Base-by-base conservation (phyloP, 1,284 basidiomycete species). In the Malassezia yamatoensis region DNA sequence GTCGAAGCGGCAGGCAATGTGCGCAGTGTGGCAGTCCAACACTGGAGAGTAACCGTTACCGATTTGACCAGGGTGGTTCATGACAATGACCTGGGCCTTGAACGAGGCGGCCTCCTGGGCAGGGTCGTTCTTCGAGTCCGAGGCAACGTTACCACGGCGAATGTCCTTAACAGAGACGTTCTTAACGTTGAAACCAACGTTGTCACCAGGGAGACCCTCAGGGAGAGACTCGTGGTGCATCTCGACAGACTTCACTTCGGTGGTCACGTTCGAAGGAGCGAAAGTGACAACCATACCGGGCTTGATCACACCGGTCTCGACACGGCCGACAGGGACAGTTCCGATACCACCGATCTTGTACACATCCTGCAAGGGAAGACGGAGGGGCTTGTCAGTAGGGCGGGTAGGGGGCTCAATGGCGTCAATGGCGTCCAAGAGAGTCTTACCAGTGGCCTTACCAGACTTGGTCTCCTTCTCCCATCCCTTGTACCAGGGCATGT, bases 291-390 rank as follows among this genome's bases (percentile, higher is more conserved):
- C 77, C 93, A 98, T 96, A 78, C 93, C 91, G 75, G 90, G 88
- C 84, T 96, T 96, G 85, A 98, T 96, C 79, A 90, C 78, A 86
- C 94, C 93, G 76, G 94, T 98, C 83, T 98, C 93, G 76, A 98
- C 93, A 89, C 94, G 93, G 79, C 93, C 93, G 81, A 99, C 93
- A 78, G 93, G 93, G 74, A 99, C 94, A 74, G 93, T 99, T 72
- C 93, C 93, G 76, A 99, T 99, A 91, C 93, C 93, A 81, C 93
- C 93, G 76, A 99, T 99, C 85, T 99, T 99, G 89, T 99, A 98
- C 75, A 99, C 93, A 84, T 99, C 93, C 84, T 98, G 93, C 80
- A 99, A 90, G 75, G 93, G 93, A 67, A 99, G 91, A 82, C 93
- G 91, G 81, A 99, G 93, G 74, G 93, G 91, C 83, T 94, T 96